Percentiles rank a stretch among this genome's conserved stretches.
Evolutionary conservation across 805 yeast genomes (phyloP).

Genomic region (Candida nonsorbophila): DNA sequence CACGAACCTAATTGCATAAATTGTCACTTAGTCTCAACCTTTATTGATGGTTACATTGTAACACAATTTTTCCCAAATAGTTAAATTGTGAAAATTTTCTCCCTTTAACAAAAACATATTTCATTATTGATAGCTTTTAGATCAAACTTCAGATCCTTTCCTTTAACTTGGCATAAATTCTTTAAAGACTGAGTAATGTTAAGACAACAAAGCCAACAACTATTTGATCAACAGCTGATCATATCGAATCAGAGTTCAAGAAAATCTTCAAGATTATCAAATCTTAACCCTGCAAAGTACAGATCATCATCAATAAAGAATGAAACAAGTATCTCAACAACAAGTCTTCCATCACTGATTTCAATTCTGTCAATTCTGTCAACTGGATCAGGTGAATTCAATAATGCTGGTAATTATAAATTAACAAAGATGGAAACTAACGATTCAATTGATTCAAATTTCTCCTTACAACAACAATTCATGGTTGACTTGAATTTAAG

Average conservation of each 20-base stretch:
- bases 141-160: no score
- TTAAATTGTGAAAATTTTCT: no score
- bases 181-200: background rate
- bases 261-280: slow-evolving; percentile 10
- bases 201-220: no score
- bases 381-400: slow-evolving; percentile 3
- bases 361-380: slow-evolving; percentile 3
- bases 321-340: no score
- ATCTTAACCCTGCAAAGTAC: slow-evolving; percentile 10
- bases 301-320: slow-evolving; percentile 2
- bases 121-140: no score
- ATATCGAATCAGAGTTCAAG: slow-evolving; percentile 3
- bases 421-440: slow-evolving; percentile 19
- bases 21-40: no score
- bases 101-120: no score
- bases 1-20: no score
- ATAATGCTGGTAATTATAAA: slow-evolving; percentile 13
- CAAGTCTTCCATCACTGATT: background rate
- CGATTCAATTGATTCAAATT: slow-evolving; percentile 17
- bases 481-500: slow-evolving; percentile 15
- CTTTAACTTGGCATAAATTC: no score
- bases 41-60: no score
- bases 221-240: slow-evolving; percentile 4
- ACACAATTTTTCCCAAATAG: no score
- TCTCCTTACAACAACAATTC: slow-evolving; percentile 10